Evolutionary conservation across 169 alveolate genomes (phyloP).

Genomic region (Plasmodium yoelii): DNA sequence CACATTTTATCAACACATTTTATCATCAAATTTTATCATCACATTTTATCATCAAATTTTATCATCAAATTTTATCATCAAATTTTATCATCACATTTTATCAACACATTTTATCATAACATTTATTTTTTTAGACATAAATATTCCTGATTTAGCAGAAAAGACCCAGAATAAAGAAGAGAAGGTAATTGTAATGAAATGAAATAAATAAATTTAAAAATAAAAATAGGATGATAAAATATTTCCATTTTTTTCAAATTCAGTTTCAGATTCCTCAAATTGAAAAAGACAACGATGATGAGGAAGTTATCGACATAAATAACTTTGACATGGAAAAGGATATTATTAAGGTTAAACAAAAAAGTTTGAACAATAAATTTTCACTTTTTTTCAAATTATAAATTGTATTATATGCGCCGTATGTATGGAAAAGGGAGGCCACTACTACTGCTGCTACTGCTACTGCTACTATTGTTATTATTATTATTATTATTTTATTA

Average conservation of each 20-base stretch:
- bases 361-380: neutral
- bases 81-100: too few relatives aligned
- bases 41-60: too few relatives aligned
- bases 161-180: slow-evolving; percentile 1
- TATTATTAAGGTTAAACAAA: slow-evolving; percentile 42
- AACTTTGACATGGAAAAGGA: slow-evolving; percentile 35
- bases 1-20: neutral
- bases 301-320: slow-evolving; percentile 61
- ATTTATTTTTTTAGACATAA: slow-evolving; percentile 19
- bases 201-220: slow-evolving; percentile 1
- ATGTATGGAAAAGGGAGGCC: neutral
- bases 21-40: too few relatives aligned
- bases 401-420: slow-evolving; percentile 2
- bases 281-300: slow-evolving; percentile 25
- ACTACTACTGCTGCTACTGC: too few relatives aligned
- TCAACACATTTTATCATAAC: neutral
- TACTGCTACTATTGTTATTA: too few relatives aligned
- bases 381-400: neutral
- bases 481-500: neutral
- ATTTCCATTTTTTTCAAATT: neutral
- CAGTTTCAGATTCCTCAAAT: neutral
- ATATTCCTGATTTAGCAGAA: neutral
- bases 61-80: too few relatives aligned
- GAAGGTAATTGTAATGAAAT: slow-evolving; percentile 3
- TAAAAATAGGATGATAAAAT: slow-evolving; percentile 11